Base-by-base conservation (phyloP, 1,139 yeast species). In the Suhomyces chickasaworum region DNA sequence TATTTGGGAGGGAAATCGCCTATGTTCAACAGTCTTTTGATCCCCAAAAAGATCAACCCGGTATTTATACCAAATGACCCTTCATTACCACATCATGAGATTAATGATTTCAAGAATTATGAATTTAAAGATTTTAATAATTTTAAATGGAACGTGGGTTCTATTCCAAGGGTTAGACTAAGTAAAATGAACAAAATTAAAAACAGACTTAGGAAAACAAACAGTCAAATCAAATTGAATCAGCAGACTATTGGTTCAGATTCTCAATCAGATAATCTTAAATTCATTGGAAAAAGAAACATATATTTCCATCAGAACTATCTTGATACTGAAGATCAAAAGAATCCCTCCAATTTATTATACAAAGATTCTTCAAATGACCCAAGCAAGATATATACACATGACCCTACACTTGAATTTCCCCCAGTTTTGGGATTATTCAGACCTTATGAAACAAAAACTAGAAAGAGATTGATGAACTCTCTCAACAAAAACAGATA, bases 361-460 rank as follows among this genome's bases (percentile, higher is more conserved):
- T 67, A 50, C 45, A 57, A 56, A 40, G 55, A 58, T 22, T 48
- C 53, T 27, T 53, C 59, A 7, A 41, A 47, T 4, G 58, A 60
- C 27, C 64, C 66, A 4, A 52, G 66, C 35, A 66, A 71, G 16
- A 60, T 69, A 2, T 75, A 71, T 52, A 64, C 69, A 41, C 66
- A 66, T 15, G 61, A 60, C 42, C 54, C 45, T 54, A 46, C 37
- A n/a, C 49, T 53, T 20, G 54, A 44, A 36, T 73, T 61, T 58
- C 77, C 66, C 22, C 75, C 74, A 1, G 77, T 80, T 0, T 49
- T 80, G 37, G 78, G 78, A 0, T 58, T 79, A 43, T 81, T 79
- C 53, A 66, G 87, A 49, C 86, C 85, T 0, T 73, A 76, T 52
- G 84, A 80, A 50, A 58, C 68, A 33, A 68, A 72, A 34, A 56